Evolutionary conservation across 495 filamentous ascomycete genomes (phyloP), one percentile per base, ranked within the genome.

Genomic region (Annulohypoxylon stygium): DNA sequence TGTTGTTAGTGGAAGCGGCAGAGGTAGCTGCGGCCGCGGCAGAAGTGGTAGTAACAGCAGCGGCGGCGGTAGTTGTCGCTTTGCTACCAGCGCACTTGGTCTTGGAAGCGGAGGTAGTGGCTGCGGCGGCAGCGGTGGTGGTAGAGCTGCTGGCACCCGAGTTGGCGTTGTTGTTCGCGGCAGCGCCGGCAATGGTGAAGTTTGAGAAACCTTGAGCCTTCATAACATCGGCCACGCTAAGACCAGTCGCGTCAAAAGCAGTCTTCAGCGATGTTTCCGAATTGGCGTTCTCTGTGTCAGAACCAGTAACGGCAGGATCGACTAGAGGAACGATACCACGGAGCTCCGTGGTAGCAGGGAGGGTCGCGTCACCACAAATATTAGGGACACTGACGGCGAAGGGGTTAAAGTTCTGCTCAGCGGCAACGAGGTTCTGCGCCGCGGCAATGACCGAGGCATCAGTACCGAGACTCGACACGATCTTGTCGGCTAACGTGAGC

Each of bases 391-490:
- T 76, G 50, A 85, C 83, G 26, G 74, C 84, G 67, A 88, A 90
- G 43, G 86, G 86, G 81, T 91, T 91, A 83, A 88, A 88, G 85
- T 91, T 90, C 81, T 90, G 87, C 83, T 91, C 89, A n/a, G 89
- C 88, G 11, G 84, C 85, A 5, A 91, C 89, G 0, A 90, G 81
- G 8, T 82, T 85, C 58, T 84, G 84, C 36, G 89, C 89, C 4
- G 85, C 89, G 9, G 83, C 80, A 60, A 90, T 82, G 58, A 87
- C 88, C 65, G 80, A 77, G 20, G 82, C 76, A 59, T 86, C 84
- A 61, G 75, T 84, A 11, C 85, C 86, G 33, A 91, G 87, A 23
- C 83, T 80, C 36, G 83, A 67, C 30, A 91, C 80, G 78, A 90
- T 89, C 62, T 84, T 73, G 71, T 91, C 89, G 74, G 88, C 89